These are phyloP conservation scores for Pichia rugopelliculosa DNA, from an alignment of 805 yeast species.

Conservation along the genomic window DNA sequence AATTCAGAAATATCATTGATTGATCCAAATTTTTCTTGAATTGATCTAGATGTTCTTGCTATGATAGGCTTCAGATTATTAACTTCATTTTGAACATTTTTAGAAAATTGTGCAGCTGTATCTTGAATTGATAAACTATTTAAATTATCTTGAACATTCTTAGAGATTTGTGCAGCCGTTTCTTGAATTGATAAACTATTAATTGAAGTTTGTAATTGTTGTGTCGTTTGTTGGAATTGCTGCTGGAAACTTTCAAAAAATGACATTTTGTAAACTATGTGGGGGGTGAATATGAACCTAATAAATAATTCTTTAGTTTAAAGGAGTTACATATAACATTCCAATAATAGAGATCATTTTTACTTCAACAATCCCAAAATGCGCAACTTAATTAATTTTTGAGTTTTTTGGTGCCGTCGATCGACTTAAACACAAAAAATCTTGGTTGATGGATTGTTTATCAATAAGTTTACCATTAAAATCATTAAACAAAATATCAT, in stretches of 20 bases:
- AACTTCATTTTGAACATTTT: slow-evolving; percentile 30
- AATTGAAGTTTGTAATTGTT: slow-evolving; percentile 16
- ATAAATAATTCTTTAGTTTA: no score
- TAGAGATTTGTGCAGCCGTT: slow-evolving; percentile 28
- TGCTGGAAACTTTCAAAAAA: slow-evolving; percentile 19
- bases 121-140: slow-evolving; percentile 27
- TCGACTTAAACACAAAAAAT: no score
- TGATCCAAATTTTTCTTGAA: slow-evolving; percentile 54
- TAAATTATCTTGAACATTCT: slow-evolving; percentile 26
- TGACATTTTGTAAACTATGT: slow-evolving; percentile 13
- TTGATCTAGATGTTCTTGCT: slow-evolving; percentile 49
- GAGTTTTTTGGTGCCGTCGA: no score
- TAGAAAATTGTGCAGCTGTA: slow-evolving; percentile 28
- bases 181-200: slow-evolving; percentile 29
- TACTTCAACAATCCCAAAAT: no score
- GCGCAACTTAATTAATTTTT: no score
- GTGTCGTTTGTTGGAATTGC: slow-evolving; percentile 18
- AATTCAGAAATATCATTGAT: slow-evolving; percentile 64
- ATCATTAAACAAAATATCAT: no score
- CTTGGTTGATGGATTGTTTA: no score
- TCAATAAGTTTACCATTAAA: no score
- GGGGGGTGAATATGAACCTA: no score
- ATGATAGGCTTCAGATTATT: slow-evolving; percentile 41
- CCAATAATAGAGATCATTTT: no score
- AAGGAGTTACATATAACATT: no score